Evolutionary conservation across 768 basidiomycete genomes (phyloP).

Genomic region (Kwoniella dejecticola): DNA sequence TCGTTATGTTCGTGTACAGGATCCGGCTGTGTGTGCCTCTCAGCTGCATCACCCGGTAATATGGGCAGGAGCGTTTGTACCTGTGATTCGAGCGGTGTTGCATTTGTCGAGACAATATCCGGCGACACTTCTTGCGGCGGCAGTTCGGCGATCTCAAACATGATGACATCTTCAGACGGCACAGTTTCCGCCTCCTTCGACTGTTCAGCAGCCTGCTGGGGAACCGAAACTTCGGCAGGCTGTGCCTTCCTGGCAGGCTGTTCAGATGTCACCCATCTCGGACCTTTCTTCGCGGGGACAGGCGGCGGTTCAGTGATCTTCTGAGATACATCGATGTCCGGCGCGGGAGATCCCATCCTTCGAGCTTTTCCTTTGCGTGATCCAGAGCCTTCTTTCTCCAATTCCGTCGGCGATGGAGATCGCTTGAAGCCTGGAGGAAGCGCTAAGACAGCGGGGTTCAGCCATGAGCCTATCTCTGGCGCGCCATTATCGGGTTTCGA

Average conservation of each 20-base stretch:
- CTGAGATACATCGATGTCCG: not conserved
- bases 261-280: slow-evolving; percentile 15
- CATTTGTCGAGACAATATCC: no score
- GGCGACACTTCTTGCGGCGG: no score
- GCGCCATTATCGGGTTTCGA: not conserved
- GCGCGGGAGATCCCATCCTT: not conserved
- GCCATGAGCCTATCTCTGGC: slow-evolving; percentile 15
- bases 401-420: slow-evolving; percentile 3
- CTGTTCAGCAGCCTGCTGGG: no score
- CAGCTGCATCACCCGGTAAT: no score
- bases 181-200: no score
- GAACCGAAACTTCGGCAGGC: not conserved
- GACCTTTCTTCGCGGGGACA: slow-evolving; percentile 1
- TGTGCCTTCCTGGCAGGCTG: not conserved
- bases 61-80: no score
- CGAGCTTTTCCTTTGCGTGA: slow-evolving; percentile 15
- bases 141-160: no score
- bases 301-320: not conserved
- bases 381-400: slow-evolving; percentile 1
- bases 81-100: no score
- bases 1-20: no score
- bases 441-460: slow-evolving; percentile 7
- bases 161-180: no score
- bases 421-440: not conserved
- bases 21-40: no score